Evolutionary conservation across 176 grass and related monocot species (phyloP), one percentile per base, ranked within the genome.

Genomic region (Poa pratensis): DNA sequence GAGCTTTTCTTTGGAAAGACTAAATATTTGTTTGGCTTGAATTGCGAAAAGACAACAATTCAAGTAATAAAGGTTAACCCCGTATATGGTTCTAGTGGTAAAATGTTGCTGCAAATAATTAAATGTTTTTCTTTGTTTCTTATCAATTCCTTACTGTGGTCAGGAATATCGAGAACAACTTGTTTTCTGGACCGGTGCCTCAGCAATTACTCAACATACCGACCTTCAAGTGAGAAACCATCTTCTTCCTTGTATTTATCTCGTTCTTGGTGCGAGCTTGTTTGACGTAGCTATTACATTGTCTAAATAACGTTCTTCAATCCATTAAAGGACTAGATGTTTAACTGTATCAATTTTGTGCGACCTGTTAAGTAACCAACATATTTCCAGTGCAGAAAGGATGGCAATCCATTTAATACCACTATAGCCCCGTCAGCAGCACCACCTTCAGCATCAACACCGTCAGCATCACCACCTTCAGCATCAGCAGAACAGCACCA

Each of bases 131-230:
- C 12, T 46, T 32, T 83, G 9, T 73, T 63, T 70, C 28, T 71
- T 88, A 61, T 88, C 23, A 80, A 52, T 85, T 62, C 30, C 53
- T 84, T 73, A 87, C 40, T 80, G 26, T 76, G 81, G 77, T 39
- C 85, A 99, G 97, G 92, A 94, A 99, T 78, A 91, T 99, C 90
- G 97, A 92, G 82, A 96, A 96, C 66, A 99, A 99, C 80, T 84
- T 87, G 43, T 99, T 99, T 88, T 99, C 97, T 63, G 97, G 97
- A 65, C 94, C 94, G 0, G 67, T 99, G 73, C 97, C 97, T 62
- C 81, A 83, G 3, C 91, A 94, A 83, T 87, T 99, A 83, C 45
- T 90, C 71, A 91, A 62, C 75, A 94, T 99, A 89, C 86, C 88
- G 8, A 96, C 69, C 43, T 96, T 99, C 84, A 99, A 92, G 97